Conservation (phyloP, 352 stramenopile species). For the Globisporangium iwayamae region DNA sequence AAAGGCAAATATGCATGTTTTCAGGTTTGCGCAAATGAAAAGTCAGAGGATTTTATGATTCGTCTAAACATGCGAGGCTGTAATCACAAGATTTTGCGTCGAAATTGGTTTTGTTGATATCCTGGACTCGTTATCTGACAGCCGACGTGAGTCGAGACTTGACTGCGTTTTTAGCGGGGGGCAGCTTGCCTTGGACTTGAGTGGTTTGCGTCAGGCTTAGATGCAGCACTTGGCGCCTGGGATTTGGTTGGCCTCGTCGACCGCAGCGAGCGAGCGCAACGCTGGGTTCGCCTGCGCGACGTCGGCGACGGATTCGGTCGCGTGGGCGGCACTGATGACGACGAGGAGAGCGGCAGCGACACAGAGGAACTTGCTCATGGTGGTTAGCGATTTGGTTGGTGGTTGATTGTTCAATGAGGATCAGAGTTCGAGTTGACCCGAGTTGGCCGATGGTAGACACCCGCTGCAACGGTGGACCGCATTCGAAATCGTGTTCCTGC, state of each 20-base stretch:
- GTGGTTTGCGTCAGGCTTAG: not conserved
- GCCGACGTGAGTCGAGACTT: not conserved
- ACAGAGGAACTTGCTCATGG: slow-evolving; percentile 2
- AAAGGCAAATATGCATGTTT: too few species aligned
- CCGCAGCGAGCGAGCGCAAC: not conserved
- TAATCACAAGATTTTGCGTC: too few species aligned
- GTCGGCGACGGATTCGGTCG: not conserved
- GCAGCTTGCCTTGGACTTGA: not conserved
- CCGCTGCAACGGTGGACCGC: too few species aligned
- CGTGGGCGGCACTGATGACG: not conserved
- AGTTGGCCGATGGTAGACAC: not conserved
- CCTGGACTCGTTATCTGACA: too few species aligned
- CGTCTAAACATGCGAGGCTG: too few species aligned
- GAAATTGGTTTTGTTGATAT: too few species aligned
- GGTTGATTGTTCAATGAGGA: not conserved
- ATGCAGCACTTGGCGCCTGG: not conserved
- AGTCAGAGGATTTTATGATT: too few species aligned
- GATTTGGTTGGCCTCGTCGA: not conserved
- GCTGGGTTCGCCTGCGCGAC: not conserved
- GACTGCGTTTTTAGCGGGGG: not conserved
- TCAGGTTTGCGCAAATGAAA: too few species aligned
- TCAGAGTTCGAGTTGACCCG: not conserved
- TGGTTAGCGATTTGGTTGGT: not conserved
- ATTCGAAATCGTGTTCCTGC: too few species aligned
- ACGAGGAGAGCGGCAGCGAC: not conserved